Base-by-base conservation (phyloP, 257 asterid species). In the Nicotiana tomentosiformis region DNA sequence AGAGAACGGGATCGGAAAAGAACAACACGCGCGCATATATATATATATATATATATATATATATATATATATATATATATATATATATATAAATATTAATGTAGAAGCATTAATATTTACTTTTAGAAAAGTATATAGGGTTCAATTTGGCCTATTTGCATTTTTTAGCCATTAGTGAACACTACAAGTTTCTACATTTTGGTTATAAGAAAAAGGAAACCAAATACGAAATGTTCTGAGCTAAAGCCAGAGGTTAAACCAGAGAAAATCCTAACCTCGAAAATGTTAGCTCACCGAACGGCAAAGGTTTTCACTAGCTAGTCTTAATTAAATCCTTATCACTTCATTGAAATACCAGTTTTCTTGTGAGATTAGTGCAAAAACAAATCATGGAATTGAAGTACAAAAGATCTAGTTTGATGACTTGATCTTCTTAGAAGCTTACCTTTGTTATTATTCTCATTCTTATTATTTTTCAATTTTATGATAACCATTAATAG, bases 171-270 rank as follows among this genome's bases (percentile, higher is more conserved):
- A 76, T 76, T 76, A 76, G 64, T 76, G 64, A 51, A 29, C 43
- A 76, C 46, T 76, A 51, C 80, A 76, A 76, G 64, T 76, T 76
- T 76, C 80, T 74, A 58, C 43, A 49, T 51, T 74, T 26, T 49
- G 39, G 80, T 49, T 49, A 53, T 14, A 53, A 26, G 79, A 26
- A 51, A 74, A 7, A 51, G 80, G 46, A 49, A 26, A 15, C 64
- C 53, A 20, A 74, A 51, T 74, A 4, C 26, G 53, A 20, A 74
- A 49, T 74, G 18, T 74, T 74, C 46, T 23, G 23, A 74, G 33
- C 64, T 76, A 3, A 74, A 26, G 64, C 46, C 43, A 26, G 43
- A 51, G 58, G 64, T 3, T 57, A 57, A 57, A 7, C 64, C 3
- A 18, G 80, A 76, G 9, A 26, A 51, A 23, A 14, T 39, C 26